Evolutionary conservation across 345 rosid species (phyloP).

Genomic region (Salix viminalis): DNA sequence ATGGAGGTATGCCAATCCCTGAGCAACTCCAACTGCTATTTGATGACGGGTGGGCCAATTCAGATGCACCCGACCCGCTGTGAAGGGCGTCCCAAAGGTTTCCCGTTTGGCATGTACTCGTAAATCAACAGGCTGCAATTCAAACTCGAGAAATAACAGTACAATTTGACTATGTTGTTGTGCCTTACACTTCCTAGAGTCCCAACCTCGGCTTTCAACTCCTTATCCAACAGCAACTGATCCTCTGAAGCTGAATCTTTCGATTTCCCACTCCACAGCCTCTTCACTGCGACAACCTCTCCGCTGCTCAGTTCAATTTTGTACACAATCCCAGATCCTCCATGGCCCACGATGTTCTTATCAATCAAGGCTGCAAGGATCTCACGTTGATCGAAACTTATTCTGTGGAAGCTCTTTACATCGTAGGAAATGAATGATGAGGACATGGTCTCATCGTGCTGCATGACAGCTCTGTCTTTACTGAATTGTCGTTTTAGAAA

Average conservation of each 20-base stretch:
- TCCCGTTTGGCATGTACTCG: slow-evolving; percentile 92
- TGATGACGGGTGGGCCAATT: slow-evolving; percentile 86
- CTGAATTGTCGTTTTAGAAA: slow-evolving; percentile 50
- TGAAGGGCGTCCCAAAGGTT: slow-evolving; percentile 87
- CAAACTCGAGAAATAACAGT: slow-evolving; percentile 67
- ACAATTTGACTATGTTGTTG: slow-evolving; percentile 83
- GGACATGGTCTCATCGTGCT: slow-evolving; percentile 51
- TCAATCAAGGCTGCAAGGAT: slow-evolving; percentile 64
- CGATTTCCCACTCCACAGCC: slow-evolving; percentile 51
- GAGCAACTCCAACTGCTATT: slow-evolving; percentile 86
- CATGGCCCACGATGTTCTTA: slow-evolving; percentile 83
- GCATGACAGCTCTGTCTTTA: slow-evolving; percentile 42
- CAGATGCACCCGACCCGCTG: slow-evolving; percentile 47
- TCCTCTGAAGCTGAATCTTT: slow-evolving; percentile 57
- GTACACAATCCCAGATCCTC: slow-evolving; percentile 84
- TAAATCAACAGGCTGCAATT: slow-evolving; percentile 68
- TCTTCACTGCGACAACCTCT: slow-evolving; percentile 86
- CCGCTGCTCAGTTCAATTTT: slow-evolving; percentile 53
- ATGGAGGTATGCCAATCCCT: slow-evolving; percentile 89
- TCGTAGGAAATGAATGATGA: slow-evolving; percentile 69
- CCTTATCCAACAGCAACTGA: slow-evolving; percentile 45
- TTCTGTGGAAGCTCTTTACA: slow-evolving; percentile 78
- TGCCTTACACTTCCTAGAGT: slow-evolving; percentile 82
- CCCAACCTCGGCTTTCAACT: slow-evolving; percentile 79
- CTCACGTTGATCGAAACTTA: slow-evolving; percentile 67